Evolutionary conservation across 2,329 filamentous ascomycete species (phyloP).

Genomic region (Penicillium corylophilum): DNA sequence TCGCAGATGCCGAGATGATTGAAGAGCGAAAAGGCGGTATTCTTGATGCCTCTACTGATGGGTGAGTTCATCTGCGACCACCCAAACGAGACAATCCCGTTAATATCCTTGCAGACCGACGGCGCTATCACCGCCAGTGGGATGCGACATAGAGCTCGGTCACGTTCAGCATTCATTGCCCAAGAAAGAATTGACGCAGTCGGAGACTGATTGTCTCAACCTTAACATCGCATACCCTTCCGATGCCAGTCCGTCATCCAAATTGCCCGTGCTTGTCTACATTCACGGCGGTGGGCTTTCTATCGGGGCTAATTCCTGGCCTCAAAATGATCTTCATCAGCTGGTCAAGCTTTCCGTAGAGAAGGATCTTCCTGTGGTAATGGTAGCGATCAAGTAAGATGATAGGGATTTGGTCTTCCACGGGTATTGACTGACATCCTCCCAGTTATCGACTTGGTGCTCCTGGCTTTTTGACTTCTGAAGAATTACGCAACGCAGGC

Average conservation of each 20-base stretch:
- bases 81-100: neutral
- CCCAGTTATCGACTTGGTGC: slow-evolving; percentile 49
- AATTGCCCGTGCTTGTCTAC: slow-evolving; percentile 53
- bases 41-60: slow-evolving; percentile 37
- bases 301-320: slow-evolving; percentile 53
- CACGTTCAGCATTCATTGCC: slow-evolving; percentile 52
- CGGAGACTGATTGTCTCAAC: slow-evolving; percentile 52
- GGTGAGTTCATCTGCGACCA: slow-evolving; percentile 23
- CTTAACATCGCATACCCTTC: slow-evolving; percentile 53
- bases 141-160: slow-evolving; percentile 47
- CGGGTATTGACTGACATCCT: slow-evolving; percentile 5
- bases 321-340: slow-evolving; percentile 50
- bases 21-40: slow-evolving; percentile 23
- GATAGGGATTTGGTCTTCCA: neutral
- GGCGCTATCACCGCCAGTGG: slow-evolving; percentile 41
- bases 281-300: slow-evolving; percentile 55
- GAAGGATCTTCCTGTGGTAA: slow-evolving; percentile 49
- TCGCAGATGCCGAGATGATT: slow-evolving; percentile 36
- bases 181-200: slow-evolving; percentile 38
- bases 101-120: slow-evolving; percentile 30
- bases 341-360: slow-evolving; percentile 48
- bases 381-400: slow-evolving; percentile 46
- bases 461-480: slow-evolving; percentile 50
- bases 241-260: slow-evolving; percentile 21
- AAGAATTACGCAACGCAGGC: slow-evolving; percentile 47